Conservation (phyloP, 2,329 filamentous ascomycete genomes). For the Fusarium newnesense region DNA sequence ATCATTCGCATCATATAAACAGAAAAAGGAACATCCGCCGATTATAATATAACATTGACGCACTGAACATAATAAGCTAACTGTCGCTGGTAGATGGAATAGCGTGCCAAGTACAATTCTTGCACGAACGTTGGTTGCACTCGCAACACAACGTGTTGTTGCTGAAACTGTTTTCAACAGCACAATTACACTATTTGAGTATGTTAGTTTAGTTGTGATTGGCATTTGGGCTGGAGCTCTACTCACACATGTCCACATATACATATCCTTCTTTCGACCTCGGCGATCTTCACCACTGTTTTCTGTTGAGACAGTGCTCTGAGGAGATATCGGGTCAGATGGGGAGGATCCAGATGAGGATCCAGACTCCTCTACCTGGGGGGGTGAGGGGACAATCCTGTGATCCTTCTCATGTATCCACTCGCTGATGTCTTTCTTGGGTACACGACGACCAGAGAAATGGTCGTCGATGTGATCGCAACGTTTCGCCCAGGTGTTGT, state of each 20-base stretch:
- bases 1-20: not conserved
- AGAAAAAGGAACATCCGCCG: not conserved
- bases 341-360: constrained; percentile 6
- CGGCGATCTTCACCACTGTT: constrained; percentile 2
- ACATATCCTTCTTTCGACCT: constrained; percentile 27
- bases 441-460: constrained; percentile 63
- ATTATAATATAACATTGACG: not conserved
- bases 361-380: not conserved
- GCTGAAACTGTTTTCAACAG: constrained; percentile 1
- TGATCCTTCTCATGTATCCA: constrained; percentile 59
- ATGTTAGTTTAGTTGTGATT: constrained; percentile 7
- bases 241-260: constrained; percentile 49
- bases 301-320: constrained; percentile 3
- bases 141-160: constrained; percentile 13
- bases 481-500: constrained; percentile 65
- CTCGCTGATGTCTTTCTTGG: constrained; percentile 59
- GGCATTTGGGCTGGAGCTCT: not conserved
- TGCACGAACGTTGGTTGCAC: constrained; percentile 21
- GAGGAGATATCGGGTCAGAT: constrained; percentile 6
- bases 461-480: constrained; percentile 81
- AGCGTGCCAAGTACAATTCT: not conserved
- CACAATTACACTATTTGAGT: constrained; percentile 36
- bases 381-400: not conserved
- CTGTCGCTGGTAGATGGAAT: constrained; percentile 1
- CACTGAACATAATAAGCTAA: not conserved